phyloP scores from a whole-genome alignment of 108 stramenopile genomes.

The Nitzschia palea region DNA sequence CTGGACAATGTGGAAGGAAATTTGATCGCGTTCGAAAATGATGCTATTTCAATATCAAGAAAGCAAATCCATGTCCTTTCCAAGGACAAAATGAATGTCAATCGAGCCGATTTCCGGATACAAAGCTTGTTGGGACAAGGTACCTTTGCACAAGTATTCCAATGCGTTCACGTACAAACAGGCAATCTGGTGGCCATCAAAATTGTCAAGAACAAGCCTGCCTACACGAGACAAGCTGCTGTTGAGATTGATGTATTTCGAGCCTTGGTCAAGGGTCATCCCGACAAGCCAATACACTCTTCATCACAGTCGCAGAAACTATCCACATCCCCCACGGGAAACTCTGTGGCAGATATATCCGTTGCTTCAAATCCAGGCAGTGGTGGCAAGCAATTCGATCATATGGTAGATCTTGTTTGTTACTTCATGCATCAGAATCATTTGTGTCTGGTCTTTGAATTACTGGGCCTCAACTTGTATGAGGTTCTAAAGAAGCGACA shows the following conservation, averaged over 20 bases:
- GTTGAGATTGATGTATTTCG: constrained; percentile 93
- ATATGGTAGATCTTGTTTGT: constrained; percentile 82
- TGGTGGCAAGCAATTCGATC: constrained; percentile 24
- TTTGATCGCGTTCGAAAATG: constrained; percentile 68
- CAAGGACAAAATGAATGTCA: constrained; percentile 7
- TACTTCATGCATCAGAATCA: constrained; percentile 91
- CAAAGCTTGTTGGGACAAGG: constrained; percentile 88
- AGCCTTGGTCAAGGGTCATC: constrained; percentile 27
- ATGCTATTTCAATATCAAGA: constrained; percentile 52
- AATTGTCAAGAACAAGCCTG: constrained; percentile 95
- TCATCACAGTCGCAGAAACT: background rate
- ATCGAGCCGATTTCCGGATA: constrained; percentile 49
- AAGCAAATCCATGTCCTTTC: constrained; percentile 34
- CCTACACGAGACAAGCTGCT: constrained; percentile 91
- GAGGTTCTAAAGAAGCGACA: constrained; percentile 92
- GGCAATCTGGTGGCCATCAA: constrained; percentile 89
- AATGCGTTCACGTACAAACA: constrained; percentile 69
- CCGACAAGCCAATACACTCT: background rate
- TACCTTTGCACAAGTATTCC: constrained; percentile 97
- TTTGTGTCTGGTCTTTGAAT: constrained; percentile 95
- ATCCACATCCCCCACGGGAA: background rate
- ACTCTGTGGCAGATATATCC: background rate
- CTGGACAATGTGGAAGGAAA: constrained; percentile 80
- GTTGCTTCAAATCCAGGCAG: background rate
- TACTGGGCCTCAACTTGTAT: constrained; percentile 89